Evolutionary conservation across 768 basidiomycete genomes (phyloP).

Genomic region (Stropharia rugosoannulata): DNA sequence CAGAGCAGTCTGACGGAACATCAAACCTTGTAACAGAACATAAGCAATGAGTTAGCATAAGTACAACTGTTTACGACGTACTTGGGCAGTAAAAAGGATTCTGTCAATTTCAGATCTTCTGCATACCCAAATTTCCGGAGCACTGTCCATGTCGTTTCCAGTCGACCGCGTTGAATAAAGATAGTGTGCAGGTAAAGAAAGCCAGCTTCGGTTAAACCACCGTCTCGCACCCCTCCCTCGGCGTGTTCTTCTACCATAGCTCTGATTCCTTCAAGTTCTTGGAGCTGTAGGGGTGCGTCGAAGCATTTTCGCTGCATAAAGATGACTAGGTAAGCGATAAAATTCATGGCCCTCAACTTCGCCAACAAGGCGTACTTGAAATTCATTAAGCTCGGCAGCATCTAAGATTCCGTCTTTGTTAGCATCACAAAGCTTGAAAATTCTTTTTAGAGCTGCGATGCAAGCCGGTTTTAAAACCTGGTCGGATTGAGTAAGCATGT

Average conservation of each 20-base stretch:
- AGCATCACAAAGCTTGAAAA: slow-evolving; percentile 94
- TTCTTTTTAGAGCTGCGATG: slow-evolving; percentile 80
- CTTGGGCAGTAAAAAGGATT: slow-evolving; percentile 88
- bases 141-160: slow-evolving; percentile 98
- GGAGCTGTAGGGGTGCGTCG: slow-evolving; percentile 84
- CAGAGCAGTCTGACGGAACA: slow-evolving; percentile 90
- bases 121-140: slow-evolving; percentile 94
- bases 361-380: slow-evolving; percentile 61
- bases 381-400: slow-evolving; percentile 90
- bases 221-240: slow-evolving; percentile 69
- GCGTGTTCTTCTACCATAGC: slow-evolving; percentile 85
- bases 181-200: slow-evolving; percentile 94
- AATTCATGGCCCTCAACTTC: background rate
- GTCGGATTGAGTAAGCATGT: slow-evolving; percentile 9
- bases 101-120: slow-evolving; percentile 87
- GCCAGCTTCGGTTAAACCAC: slow-evolving; percentile 87
- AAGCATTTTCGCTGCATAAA: slow-evolving; percentile 84
- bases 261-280: slow-evolving; percentile 96
- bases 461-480: slow-evolving; percentile 94
- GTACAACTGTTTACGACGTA: slow-evolving; percentile 35
- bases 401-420: slow-evolving; percentile 95
- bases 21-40: slow-evolving; percentile 65
- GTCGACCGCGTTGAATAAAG: slow-evolving; percentile 92
- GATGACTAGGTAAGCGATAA: background rate
- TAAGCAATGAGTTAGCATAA: background rate